A percentile compares a stretch with the other conserved stretches of the same genome.
phyloP scores from a whole-genome alignment of 2,329 filamentous ascomycete genomes.

The Ophiostoma perfectum region DNA sequence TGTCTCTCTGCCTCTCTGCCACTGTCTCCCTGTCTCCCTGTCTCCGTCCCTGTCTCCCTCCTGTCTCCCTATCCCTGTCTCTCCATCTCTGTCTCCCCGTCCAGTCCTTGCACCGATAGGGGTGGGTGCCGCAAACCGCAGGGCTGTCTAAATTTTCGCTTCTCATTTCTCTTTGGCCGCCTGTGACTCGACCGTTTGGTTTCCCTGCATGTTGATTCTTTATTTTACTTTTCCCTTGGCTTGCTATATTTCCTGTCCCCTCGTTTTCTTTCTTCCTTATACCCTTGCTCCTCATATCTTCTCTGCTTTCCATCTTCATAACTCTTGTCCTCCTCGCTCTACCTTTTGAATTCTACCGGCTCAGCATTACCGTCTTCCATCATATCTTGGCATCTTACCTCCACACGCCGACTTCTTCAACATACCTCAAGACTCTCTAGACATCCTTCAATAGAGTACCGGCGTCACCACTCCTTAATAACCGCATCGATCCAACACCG shows the following conservation, averaged over 20 bases:
- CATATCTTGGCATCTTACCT: not conserved
- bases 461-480: no score
- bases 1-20: no score
- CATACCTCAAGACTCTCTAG: not conserved
- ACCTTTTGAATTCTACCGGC: not conserved
- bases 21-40: not conserved
- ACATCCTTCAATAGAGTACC: no score
- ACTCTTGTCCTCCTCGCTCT: not conserved
- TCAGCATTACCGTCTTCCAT: not conserved
- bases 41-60: not conserved
- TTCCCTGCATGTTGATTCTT: not conserved
- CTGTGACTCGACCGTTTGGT: slow-evolving; percentile 11
- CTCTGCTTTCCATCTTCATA: not conserved
- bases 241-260: not conserved
- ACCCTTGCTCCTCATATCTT: not conserved
- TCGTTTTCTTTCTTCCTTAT: not conserved
- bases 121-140: slow-evolving; percentile 6
- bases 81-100: not conserved
- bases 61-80: not conserved
- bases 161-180: slow-evolving; percentile 3
- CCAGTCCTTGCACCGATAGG: not conserved
- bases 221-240: not conserved
- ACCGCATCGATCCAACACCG: no score
- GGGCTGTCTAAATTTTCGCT: slow-evolving; percentile 15
- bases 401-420: slow-evolving; percentile 1